Evolutionary conservation across 495 filamentous ascomycete genomes (phyloP).

Genomic region (Niebla homalea): DNA sequence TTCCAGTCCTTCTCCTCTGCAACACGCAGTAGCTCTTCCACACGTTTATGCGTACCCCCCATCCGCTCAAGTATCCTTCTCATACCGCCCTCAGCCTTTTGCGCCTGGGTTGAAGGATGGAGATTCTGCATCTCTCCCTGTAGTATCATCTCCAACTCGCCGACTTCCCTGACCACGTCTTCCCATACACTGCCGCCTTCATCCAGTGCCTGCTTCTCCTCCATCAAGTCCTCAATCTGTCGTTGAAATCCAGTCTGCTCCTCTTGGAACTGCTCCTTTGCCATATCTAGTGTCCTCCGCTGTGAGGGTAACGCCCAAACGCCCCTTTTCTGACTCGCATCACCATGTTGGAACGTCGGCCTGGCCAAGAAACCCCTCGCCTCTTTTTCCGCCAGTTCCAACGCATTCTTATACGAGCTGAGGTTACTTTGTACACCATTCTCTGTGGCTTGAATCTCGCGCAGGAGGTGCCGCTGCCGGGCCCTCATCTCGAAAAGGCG

Average conservation of each 20-base stretch:
- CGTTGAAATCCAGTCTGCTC: slow-evolving; percentile 46
- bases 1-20: slow-evolving; percentile 61
- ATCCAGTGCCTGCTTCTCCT: slow-evolving; percentile 64
- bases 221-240: slow-evolving; percentile 46
- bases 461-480: slow-evolving; percentile 44
- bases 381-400: slow-evolving; percentile 28
- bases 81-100: slow-evolving; percentile 20
- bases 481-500: slow-evolving; percentile 56
- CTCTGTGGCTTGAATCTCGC: slow-evolving; percentile 46
- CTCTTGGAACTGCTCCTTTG: slow-evolving; percentile 57
- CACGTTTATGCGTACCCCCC: slow-evolving; percentile 24
- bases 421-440: slow-evolving; percentile 50
- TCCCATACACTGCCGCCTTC: slow-evolving; percentile 76
- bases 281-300: slow-evolving; percentile 64
- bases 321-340: slow-evolving; percentile 18
- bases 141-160: slow-evolving; percentile 54
- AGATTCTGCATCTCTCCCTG: slow-evolving; percentile 38
- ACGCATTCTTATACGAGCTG: slow-evolving; percentile 43
- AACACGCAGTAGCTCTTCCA: slow-evolving; percentile 27
- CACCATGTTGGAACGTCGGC: slow-evolving; percentile 33
- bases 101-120: neutral
- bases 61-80: slow-evolving; percentile 32
- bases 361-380: slow-evolving; percentile 32
- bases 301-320: slow-evolving; percentile 46
- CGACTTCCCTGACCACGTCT: slow-evolving; percentile 47